These are phyloP conservation scores for Blastobotrys petasosporus DNA, from an alignment of 1,139 yeast genomes.

Conservation along the genomic window DNA sequence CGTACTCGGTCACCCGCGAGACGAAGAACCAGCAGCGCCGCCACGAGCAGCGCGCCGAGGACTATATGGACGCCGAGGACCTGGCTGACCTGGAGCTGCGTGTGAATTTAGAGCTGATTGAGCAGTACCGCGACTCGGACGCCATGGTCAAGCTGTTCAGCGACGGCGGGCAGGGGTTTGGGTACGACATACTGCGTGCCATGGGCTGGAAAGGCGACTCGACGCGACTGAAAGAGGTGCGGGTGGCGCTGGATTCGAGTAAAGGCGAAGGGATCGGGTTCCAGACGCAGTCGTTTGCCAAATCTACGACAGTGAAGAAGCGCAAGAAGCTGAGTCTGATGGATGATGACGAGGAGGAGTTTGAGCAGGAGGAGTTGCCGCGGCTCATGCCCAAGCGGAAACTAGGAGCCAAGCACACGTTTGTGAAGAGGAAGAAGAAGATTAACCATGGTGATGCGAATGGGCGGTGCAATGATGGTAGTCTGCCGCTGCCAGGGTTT, in stretches of 20 bases:
- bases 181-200: conserved; percentile 18
- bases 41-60: conserved; percentile 19
- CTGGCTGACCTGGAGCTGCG: conserved; percentile 24
- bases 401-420: conserved; percentile 6
- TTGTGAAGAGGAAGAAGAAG: background rate
- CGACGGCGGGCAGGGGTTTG: conserved; percentile 12
- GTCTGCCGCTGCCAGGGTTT: conserved; percentile 21
- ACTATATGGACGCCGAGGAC: conserved; percentile 35
- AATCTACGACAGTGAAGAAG: conserved; percentile 13
- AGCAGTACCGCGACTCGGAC: conserved; percentile 2
- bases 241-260: conserved; percentile 7
- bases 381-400: background rate
- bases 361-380: conserved; percentile 3
- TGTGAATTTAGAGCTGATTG: conserved; percentile 14
- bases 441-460: background rate
- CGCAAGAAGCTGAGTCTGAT: conserved; percentile 17
- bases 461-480: conserved; percentile 19
- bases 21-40: conserved; percentile 16
- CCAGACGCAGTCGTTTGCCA: conserved; percentile 10
- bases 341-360: conserved; percentile 18
- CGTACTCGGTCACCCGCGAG: conserved; percentile 24
- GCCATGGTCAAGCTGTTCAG: conserved; percentile 3
- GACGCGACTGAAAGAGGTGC: conserved; percentile 1
- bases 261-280: conserved; percentile 19
- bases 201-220: conserved; percentile 30